phyloP scores from a whole-genome alignment of 2,329 filamentous ascomycete species.

The Verruconis gallopava region DNA sequence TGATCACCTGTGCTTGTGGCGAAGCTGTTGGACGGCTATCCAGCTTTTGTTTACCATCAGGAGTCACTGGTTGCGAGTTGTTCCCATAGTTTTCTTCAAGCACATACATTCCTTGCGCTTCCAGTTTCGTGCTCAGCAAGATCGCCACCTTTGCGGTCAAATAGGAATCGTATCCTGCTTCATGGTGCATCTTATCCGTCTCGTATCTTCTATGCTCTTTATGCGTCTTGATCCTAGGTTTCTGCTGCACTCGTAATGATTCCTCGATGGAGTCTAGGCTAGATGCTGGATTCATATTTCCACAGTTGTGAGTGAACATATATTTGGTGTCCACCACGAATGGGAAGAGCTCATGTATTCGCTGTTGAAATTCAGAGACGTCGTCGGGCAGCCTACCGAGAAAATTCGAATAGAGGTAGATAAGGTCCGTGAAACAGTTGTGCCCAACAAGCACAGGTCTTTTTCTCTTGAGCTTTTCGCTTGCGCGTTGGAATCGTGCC shows the following conservation, averaged over 20 bases:
- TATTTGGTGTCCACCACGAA: conserved; percentile 51
- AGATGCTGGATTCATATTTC: conserved; percentile 35
- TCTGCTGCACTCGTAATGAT: conserved; percentile 26
- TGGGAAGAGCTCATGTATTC: conserved; percentile 42
- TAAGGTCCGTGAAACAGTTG: conserved; percentile 51
- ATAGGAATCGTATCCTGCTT: conserved; percentile 51
- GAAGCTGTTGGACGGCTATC: background rate
- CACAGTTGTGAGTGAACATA: conserved; percentile 43
- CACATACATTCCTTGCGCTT: conserved; percentile 25
- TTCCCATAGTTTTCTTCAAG: too few species aligned
- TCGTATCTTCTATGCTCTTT: conserved; percentile 6
- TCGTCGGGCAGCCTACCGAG: conserved; percentile 43
- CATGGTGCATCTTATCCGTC: conserved; percentile 31
- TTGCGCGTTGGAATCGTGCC: conserved; percentile 3
- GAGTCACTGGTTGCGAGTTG: too few species aligned
- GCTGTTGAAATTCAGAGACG: conserved; percentile 38
- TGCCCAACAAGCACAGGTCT: conserved; percentile 47
- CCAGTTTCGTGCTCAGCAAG: conserved; percentile 40
- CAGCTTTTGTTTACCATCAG: too few species aligned
- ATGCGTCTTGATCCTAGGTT: conserved; percentile 21
- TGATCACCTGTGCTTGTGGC: too few species aligned
- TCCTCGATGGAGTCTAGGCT: conserved; percentile 37
- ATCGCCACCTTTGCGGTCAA: conserved; percentile 47
- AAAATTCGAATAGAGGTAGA: conserved; percentile 52
- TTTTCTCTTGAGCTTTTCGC: conserved; percentile 27